phyloP scores from a whole-genome alignment of 441 rosid genomes.

The Aquilaria agallochum region DNA sequence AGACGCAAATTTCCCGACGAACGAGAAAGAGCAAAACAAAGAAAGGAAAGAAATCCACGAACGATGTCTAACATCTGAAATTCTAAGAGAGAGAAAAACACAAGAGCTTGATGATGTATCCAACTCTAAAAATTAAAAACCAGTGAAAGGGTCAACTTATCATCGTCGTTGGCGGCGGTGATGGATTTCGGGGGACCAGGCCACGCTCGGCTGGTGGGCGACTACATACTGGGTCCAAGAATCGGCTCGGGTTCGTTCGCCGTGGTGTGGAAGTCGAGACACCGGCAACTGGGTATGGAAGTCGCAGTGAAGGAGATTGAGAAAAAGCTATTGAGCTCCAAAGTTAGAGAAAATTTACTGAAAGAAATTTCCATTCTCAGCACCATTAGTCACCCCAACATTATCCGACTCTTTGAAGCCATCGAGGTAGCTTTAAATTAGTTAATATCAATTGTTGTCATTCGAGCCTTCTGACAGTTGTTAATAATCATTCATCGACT shows the following conservation, averaged over 20 bases:
- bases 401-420: conserved; percentile 62
- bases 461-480: not conserved
- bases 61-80: not conserved
- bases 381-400: conserved; percentile 77
- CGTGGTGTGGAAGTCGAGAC: conserved; percentile 61
- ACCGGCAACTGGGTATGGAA: conserved; percentile 45
- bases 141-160: conserved; percentile 5
- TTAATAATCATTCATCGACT: conserved; percentile 4
- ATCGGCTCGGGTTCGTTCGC: conserved; percentile 83
- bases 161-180: conserved; percentile 13
- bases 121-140: not conserved
- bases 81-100: not conserved
- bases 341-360: conserved; percentile 60
- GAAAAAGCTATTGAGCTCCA: conserved; percentile 53
- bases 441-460: not conserved
- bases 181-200: conserved; percentile 34
- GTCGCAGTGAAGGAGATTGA: conserved; percentile 85
- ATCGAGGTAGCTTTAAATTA: conserved; percentile 39
- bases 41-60: not conserved
- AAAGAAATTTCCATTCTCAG: conserved; percentile 80
- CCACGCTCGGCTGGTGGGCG: conserved; percentile 45
- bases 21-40: not conserved
- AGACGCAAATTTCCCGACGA: not conserved
- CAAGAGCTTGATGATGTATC: conserved; percentile 5
- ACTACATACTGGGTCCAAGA: conserved; percentile 63